phyloP scores from a whole-genome alignment of 768 basidiomycete species.

The Lactifluus piperatus region DNA sequence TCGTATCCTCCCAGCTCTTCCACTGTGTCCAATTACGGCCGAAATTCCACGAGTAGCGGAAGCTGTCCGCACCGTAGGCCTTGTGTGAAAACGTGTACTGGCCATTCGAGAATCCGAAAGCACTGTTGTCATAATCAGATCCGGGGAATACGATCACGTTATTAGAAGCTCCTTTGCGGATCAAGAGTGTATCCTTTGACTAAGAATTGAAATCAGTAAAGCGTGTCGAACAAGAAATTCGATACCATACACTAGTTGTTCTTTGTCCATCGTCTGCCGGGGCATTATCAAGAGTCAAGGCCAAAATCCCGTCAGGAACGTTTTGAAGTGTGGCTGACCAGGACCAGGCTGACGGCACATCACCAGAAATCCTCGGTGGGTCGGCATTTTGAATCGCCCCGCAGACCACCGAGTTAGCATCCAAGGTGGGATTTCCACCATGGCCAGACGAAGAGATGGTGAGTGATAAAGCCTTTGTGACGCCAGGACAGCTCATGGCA shows the following conservation, averaged over 20 bases:
- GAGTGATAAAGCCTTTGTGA: constrained; percentile 56
- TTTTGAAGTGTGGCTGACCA: constrained; percentile 70
- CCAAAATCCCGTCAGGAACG: constrained; percentile 76
- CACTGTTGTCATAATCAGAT: constrained; percentile 61
- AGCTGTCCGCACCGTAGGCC: constrained; percentile 79
- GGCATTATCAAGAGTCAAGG: constrained; percentile 58
- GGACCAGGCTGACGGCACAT: constrained; percentile 49
- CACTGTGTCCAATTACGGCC: constrained; percentile 79
- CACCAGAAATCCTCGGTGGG: constrained; percentile 43
- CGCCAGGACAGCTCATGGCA: constrained; percentile 61
- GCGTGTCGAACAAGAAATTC: not conserved
- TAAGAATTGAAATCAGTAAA: constrained; percentile 23
- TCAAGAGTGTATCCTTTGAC: constrained; percentile 65
- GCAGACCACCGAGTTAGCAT: constrained; percentile 38
- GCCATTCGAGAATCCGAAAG: constrained; percentile 49
- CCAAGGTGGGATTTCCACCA: constrained; percentile 47
- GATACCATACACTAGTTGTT: constrained; percentile 45
- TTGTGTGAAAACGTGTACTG: constrained; percentile 73
- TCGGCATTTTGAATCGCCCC: constrained; percentile 39
- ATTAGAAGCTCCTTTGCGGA: constrained; percentile 66
- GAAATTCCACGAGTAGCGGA: constrained; percentile 83
- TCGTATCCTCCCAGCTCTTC: constrained; percentile 68
- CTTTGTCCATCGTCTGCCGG: constrained; percentile 32
- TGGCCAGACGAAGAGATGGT: constrained; percentile 62
- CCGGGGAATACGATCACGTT: constrained; percentile 87